Evolutionary conservation across 2,329 filamentous ascomycete genomes (phyloP).

Genomic region (Xylaria sp.): DNA sequence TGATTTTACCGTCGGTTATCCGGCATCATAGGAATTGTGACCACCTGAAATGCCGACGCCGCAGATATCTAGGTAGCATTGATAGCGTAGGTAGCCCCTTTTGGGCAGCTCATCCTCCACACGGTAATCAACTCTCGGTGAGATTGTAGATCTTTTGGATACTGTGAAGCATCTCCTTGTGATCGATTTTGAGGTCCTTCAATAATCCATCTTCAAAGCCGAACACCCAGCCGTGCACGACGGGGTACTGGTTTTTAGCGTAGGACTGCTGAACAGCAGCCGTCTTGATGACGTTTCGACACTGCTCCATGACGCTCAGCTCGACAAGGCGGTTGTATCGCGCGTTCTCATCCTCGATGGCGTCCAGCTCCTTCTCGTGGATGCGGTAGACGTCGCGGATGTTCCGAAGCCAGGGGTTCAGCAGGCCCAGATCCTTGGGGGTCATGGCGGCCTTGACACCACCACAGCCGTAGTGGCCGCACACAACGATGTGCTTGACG

Average conservation of each 20-base stretch:
- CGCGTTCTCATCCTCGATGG: conserved; percentile 66
- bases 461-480: conserved; percentile 82
- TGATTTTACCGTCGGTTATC: background rate
- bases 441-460: conserved; percentile 81
- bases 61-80: background rate
- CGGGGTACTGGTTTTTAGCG: conserved; percentile 70
- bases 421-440: conserved; percentile 73
- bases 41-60: background rate
- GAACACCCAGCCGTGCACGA: conserved; percentile 81
- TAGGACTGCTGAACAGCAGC: conserved; percentile 80
- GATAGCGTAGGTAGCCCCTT: background rate
- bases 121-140: conserved; percentile 35
- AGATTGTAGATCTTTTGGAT: conserved; percentile 75
- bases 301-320: conserved; percentile 83
- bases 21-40: background rate
- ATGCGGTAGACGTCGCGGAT: conserved; percentile 80
- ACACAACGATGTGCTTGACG: conserved; percentile 84
- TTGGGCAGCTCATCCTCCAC: background rate
- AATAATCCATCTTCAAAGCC: conserved; percentile 74
- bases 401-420: conserved; percentile 80
- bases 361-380: conserved; percentile 76
- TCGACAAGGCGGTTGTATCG: conserved; percentile 80
- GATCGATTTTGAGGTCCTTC: conserved; percentile 72
- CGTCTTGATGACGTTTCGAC: conserved; percentile 83
- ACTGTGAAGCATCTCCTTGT: conserved; percentile 64